Percentiles rank a stretch among this genome's conserved stretches.
phyloP scores from a whole-genome alignment of 805 yeast genomes.

The Priceomyces melissophilus region DNA sequence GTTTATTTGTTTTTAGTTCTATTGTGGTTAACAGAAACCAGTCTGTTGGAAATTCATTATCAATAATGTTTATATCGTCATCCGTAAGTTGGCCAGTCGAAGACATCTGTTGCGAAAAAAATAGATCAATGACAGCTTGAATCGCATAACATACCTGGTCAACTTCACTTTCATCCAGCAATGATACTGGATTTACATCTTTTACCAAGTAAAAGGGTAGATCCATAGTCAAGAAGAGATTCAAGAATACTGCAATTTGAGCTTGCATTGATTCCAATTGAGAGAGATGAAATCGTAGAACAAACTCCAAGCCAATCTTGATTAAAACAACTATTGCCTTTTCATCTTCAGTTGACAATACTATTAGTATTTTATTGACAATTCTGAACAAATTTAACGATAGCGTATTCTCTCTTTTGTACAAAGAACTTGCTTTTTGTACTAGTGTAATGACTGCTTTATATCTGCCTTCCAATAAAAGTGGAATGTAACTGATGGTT shows the following conservation, averaged over 20 bases:
- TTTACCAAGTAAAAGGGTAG: no score
- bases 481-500: conserved; percentile 17
- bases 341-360: conserved; percentile 40
- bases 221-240: conserved; percentile 33
- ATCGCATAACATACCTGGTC: no score
- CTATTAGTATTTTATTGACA: conserved; percentile 42
- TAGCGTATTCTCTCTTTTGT: conserved; percentile 22
- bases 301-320: conserved; percentile 33
- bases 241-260: conserved; percentile 44
- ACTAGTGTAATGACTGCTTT: conserved; percentile 16
- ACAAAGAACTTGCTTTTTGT: conserved; percentile 10
- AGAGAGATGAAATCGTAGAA: conserved; percentile 34
- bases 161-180: no score
- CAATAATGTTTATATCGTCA: no score
- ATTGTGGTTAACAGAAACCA: no score
- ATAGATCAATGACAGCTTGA: no score
- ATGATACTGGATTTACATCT: no score
- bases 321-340: conserved; percentile 34
- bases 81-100: no score
- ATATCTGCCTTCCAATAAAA: conserved; percentile 15
- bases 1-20: no score
- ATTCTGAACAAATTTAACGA: conserved; percentile 32
- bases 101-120: no score
- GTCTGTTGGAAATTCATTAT: no score
- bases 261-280: conserved; percentile 39